Base-by-base conservation (phyloP, 2,329 filamentous ascomycete species). In the Fusarium fujikuroi region DNA sequence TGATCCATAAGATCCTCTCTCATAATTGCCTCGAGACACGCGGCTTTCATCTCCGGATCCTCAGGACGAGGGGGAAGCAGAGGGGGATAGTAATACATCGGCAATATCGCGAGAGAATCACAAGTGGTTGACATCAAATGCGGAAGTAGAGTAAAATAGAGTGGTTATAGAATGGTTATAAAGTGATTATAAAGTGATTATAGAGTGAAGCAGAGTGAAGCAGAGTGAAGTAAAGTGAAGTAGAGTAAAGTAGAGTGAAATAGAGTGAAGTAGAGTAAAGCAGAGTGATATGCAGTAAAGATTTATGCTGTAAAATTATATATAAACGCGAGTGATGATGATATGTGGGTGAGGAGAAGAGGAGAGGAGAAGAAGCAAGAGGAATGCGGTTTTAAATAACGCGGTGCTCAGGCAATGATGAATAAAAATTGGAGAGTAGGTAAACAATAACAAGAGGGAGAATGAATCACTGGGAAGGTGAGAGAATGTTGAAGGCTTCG, bases 241-340 rank as follows among this genome's bases (percentile, higher is more conserved):
- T 9, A 25, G 25, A 28, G 28, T 28, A 2, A 30, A 30, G 28
- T 3, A 30, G 9, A 30, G 28, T 10, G 9, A 42, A n/a, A n/a
- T 9, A 25, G 25, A 28, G 28, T 28, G 3, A 30, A 30, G 28
- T 3, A 30, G 9, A 30, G 28, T 10, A 2, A 42, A n/a, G 12
- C 1, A 15, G 9, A 28, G 6, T 15, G 4, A 30, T 15, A 12
- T 12, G 12, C 12, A 4, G 43, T 3, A 0, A 4, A 28, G 5
- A 21, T 19, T 21, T 28, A 12, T 2, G 18, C 9, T 15, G 12
- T 15, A 9, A 47, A 47, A 19, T 47, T 47, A 1, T 14, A 7
- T 21, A 18, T 14, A 21, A 46, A 47, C 6, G 19, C 12, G 7
- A 47, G 44, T 3, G 44, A 9, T 21, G 25, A 3, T 30, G 25